phyloP scores from a whole-genome alignment of 495 filamentous ascomycete genomes.

The Geoglossum glabrum region DNA sequence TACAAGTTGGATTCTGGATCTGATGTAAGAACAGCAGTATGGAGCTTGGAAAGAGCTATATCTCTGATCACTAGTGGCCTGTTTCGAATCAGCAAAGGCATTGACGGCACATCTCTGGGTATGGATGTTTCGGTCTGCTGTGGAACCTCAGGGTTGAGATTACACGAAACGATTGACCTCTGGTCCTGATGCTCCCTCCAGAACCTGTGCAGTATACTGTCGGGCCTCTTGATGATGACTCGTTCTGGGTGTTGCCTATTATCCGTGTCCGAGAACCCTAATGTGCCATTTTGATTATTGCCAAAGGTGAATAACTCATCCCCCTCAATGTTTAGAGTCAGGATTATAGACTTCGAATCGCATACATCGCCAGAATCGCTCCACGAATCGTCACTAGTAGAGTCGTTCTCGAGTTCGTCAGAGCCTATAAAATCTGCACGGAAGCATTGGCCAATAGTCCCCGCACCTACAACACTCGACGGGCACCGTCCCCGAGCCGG shows the following conservation, averaged over 20 bases:
- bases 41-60: conserved; percentile 71
- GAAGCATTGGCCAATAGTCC: too few species aligned
- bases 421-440: background rate
- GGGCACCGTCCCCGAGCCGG: too few species aligned
- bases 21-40: conserved; percentile 74
- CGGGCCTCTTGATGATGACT: conserved; percentile 55
- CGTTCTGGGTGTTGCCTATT: conserved; percentile 86
- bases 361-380: conserved; percentile 14
- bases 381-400: background rate
- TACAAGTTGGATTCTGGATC: conserved; percentile 86
- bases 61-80: conserved; percentile 53
- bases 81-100: conserved; percentile 50
- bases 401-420: background rate
- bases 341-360: conserved; percentile 2
- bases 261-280: conserved; percentile 83
- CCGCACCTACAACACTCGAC: too few species aligned
- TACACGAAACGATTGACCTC: conserved; percentile 1
- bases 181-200: conserved; percentile 19
- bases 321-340: conserved; percentile 28
- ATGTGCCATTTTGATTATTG: conserved; percentile 81
- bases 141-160: background rate
- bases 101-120: conserved; percentile 12
- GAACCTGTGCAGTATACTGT: conserved; percentile 52
- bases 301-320: conserved; percentile 87
- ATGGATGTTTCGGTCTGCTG: background rate